Evolutionary conservation across 2,329 filamentous ascomycete genomes (phyloP).

Genomic region (Ceratocystis colombiana): DNA sequence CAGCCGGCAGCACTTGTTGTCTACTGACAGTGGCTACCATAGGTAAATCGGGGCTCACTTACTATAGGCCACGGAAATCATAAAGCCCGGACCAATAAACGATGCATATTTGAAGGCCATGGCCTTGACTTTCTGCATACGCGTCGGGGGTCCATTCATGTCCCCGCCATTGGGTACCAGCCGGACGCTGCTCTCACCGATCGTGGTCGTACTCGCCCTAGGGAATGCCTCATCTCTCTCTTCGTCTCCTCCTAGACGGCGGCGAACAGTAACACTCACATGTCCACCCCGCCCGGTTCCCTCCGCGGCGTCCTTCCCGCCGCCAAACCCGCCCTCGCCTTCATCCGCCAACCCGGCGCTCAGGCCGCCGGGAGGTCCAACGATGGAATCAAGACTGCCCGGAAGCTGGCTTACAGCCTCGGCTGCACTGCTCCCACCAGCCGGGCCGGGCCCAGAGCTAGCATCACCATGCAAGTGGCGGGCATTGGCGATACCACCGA

Average conservation of each 20-base stretch:
- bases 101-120: constrained; percentile 17
- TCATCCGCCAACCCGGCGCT: constrained; percentile 1
- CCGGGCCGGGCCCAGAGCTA: background rate
- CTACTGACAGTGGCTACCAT: background rate
- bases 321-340: constrained; percentile 9
- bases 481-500: constrained; percentile 46
- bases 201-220: background rate
- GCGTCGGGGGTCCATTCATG: background rate
- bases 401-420: constrained; percentile 3
- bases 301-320: constrained; percentile 23
- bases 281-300: background rate
- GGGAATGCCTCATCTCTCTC: background rate
- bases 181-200: background rate
- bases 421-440: constrained; percentile 12
- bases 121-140: constrained; percentile 15
- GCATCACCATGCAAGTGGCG: constrained; percentile 32
- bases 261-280: background rate
- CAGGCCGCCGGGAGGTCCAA: background rate
- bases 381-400: background rate
- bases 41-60: constrained; percentile 28
- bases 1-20: background rate
- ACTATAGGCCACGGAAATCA: constrained; percentile 52
- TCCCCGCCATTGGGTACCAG: background rate
- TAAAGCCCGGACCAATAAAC: constrained; percentile 57
- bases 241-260: background rate